Conservation (phyloP, 1,284 basidiomycete species). For the Limonomyces culmigenus region DNA sequence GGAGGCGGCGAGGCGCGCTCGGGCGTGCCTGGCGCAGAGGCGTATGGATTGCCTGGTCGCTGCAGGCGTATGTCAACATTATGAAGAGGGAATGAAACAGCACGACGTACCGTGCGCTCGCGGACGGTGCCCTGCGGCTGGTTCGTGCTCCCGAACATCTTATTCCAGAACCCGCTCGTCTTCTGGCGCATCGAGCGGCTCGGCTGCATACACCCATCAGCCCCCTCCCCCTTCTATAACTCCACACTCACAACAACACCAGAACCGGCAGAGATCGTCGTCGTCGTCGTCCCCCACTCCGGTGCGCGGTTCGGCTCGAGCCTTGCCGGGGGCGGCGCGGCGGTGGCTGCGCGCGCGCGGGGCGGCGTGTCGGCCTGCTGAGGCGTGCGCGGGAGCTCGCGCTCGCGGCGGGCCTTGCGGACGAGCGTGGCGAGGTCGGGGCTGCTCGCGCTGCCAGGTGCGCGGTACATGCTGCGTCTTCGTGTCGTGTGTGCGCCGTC, state of each 20-base stretch:
- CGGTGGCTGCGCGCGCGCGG: too few species aligned
- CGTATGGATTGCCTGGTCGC: too few species aligned
- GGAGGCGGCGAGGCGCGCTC: conserved; percentile 43
- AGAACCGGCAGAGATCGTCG: too few species aligned
- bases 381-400: conserved; percentile 13
- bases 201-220: conserved; percentile 25
- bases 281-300: too few species aligned
- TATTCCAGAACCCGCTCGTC: conserved; percentile 61
- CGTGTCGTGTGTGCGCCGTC: conserved; percentile 45
- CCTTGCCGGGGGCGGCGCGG: too few species aligned
- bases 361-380: conserved; percentile 21
- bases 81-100: conserved; percentile 6
- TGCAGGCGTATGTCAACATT: too few species aligned
- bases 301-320: too few species aligned
- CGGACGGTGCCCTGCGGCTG: conserved; percentile 36
- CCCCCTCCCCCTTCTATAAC: too few species aligned
- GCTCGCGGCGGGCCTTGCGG: conserved; percentile 60
- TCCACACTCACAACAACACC: too few species aligned
- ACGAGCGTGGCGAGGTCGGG: conserved; percentile 77
- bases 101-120: conserved; percentile 47
- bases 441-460: conserved; percentile 74
- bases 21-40: too few species aligned
- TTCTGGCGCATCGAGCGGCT: conserved; percentile 45
- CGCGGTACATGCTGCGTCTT: conserved; percentile 72
- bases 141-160: conserved; percentile 66